phyloP scores from a whole-genome alignment of 257 asterid species.

The Nicotiana undulata region DNA sequence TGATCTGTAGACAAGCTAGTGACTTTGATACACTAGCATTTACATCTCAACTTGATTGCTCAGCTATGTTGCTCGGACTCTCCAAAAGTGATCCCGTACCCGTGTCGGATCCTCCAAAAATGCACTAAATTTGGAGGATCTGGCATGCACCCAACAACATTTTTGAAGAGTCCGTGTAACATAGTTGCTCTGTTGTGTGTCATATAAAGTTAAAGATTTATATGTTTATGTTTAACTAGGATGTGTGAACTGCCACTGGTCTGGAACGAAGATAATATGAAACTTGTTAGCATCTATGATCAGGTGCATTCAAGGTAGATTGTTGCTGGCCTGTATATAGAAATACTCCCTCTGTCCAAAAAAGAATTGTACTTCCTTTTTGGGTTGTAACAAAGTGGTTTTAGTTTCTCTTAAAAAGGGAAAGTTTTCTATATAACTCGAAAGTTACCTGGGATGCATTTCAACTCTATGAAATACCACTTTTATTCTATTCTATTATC shows the following conservation, averaged over 20 bases:
- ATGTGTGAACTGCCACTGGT: background rate
- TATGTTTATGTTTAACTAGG: background rate
- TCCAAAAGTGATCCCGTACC: too few species aligned
- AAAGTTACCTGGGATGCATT: background rate
- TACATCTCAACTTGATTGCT: background rate
- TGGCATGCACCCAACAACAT: too few species aligned
- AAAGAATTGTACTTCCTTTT: background rate
- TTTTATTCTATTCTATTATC: background rate
- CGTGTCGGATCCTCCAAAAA: too few species aligned
- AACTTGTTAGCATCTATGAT: background rate
- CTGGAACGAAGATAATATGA: background rate
- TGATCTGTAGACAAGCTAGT: background rate
- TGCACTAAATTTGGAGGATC: too few species aligned
- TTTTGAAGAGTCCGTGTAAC: too few species aligned
- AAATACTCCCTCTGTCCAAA: background rate
- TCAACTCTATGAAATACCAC: background rate
- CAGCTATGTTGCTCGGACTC: too few species aligned
- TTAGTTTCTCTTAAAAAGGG: background rate
- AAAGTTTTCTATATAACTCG: background rate
- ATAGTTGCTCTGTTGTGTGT: background rate
- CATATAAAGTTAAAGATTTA: background rate
- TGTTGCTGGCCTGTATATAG: background rate
- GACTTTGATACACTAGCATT: background rate
- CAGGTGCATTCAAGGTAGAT: background rate
- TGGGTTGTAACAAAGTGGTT: background rate